Evolutionary conservation across 768 basidiomycete genomes (phyloP).

Genomic region (Mycena polygramma): DNA sequence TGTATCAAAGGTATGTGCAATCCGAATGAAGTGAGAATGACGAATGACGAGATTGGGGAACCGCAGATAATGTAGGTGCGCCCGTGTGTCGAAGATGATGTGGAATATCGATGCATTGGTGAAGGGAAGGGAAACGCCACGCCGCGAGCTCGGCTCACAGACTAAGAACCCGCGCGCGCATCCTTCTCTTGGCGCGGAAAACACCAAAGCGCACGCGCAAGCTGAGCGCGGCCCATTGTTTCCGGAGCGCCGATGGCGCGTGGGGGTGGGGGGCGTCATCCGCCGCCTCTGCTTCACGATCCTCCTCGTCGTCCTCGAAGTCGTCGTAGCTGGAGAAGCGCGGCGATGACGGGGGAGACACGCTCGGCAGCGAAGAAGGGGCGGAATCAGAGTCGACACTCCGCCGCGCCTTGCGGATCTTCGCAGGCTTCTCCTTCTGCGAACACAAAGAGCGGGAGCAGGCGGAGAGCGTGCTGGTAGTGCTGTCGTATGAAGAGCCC

Average conservation of each 20-base stretch:
- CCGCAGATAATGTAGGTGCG: constrained; percentile 24
- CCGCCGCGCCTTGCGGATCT: constrained; percentile 36
- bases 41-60: background rate
- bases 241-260: background rate
- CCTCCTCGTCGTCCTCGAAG: background rate
- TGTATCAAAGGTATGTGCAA: too few species aligned
- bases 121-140: too few species aligned
- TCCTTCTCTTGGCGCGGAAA: constrained; percentile 35
- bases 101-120: too few species aligned
- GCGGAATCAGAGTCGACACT: constrained; percentile 9
- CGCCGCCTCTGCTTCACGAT: background rate
- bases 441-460: background rate
- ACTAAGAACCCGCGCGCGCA: constrained; percentile 29
- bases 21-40: too few species aligned
- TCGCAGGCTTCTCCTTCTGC: constrained; percentile 4
- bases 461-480: background rate
- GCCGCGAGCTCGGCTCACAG: background rate
- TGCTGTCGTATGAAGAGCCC: constrained; percentile 15
- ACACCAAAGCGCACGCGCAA: constrained; percentile 38
- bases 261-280: too few species aligned
- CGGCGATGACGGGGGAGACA: too few species aligned
- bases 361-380: too few species aligned
- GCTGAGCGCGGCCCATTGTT: constrained; percentile 33
- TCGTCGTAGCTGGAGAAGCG: background rate
- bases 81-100: background rate